phyloP scores from a whole-genome alignment of 176 grass and related monocot genomes.

The Puya raimondii region DNA sequence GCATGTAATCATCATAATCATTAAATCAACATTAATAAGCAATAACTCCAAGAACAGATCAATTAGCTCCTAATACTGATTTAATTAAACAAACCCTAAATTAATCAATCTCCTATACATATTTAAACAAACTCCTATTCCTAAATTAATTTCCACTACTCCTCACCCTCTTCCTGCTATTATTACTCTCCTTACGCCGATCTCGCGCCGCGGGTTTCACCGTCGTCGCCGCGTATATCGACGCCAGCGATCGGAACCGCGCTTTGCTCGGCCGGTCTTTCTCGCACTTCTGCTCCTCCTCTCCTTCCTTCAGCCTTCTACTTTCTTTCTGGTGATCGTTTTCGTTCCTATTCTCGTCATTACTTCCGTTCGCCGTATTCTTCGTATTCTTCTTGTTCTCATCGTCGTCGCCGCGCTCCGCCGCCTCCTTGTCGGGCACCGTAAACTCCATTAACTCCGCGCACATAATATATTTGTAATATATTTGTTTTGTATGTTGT shows the following conservation, averaged over 20 bases:
- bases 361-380: not conserved
- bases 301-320: conserved; percentile 2
- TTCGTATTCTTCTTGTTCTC: conserved; percentile 23
- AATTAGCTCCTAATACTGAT: too few species aligned
- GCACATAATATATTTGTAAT: not conserved
- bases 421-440: conserved; percentile 39
- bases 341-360: not conserved
- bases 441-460: not conserved
- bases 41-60: too few species aligned
- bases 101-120: too few species aligned
- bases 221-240: conserved; percentile 21
- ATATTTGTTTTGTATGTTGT: conserved; percentile 1
- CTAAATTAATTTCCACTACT: not conserved
- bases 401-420: conserved; percentile 20
- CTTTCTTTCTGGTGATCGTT: not conserved
- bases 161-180: not conserved
- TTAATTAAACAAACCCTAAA: too few species aligned
- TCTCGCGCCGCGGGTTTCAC: too few species aligned
- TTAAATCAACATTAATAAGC: too few species aligned
- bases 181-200: not conserved
- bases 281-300: conserved; percentile 8
- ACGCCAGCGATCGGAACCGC: conserved; percentile 34
- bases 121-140: not conserved
- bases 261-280: conserved; percentile 1
- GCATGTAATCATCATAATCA: too few species aligned